Evolutionary conservation across 805 yeast species (phyloP), one percentile per base, ranked within the genome.

Genomic region (Cyberlindnera amylophila): DNA sequence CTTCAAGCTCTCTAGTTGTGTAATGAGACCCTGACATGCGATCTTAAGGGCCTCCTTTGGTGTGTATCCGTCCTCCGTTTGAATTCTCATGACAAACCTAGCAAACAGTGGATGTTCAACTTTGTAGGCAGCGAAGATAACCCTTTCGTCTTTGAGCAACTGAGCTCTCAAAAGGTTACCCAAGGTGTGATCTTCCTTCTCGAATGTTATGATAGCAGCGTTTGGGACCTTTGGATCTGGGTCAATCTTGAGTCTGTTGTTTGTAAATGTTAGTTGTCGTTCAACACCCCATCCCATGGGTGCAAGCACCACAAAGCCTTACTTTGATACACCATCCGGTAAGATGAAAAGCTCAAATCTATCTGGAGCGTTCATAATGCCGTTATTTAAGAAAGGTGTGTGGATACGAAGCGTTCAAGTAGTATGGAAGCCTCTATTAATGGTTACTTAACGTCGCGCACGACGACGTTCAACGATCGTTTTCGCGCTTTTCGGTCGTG

Each of bases 21-120:
- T 77, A 51, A 93, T 87, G 44, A 93, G 74, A 35, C 82, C 71
- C 48, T 86, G 78, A 64, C 97, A 90, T 2, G 99, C 98, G 55
- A 85, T 86, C 58, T 78, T 84, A 58, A 93, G 72, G 1, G 98
- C 98, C 45, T 83, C 88, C 58, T 82, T 79, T 24, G 99, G 99
- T 31, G 88, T 75, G 62, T 89, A 89, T 39, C 93, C 96, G 53
- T 93, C 98, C 55, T 87, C 96, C 0, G 98, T 91, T 65, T 93
- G 99, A 29, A 93, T 77, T 67, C 99, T 80, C 80, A 93, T 79
- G 35, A 91, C 81, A 57, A 93, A 93, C 63, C 86, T 87, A 31
- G 99, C 97, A 66, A 93, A 93, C 51, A 93, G 71, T 8, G 99
- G 99, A 67, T 93, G 99, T 67, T 93, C 98, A 34, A 93, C 89